phyloP scores from a whole-genome alignment of 208 protist genomes.

The Leishmania aethiopica region DNA sequence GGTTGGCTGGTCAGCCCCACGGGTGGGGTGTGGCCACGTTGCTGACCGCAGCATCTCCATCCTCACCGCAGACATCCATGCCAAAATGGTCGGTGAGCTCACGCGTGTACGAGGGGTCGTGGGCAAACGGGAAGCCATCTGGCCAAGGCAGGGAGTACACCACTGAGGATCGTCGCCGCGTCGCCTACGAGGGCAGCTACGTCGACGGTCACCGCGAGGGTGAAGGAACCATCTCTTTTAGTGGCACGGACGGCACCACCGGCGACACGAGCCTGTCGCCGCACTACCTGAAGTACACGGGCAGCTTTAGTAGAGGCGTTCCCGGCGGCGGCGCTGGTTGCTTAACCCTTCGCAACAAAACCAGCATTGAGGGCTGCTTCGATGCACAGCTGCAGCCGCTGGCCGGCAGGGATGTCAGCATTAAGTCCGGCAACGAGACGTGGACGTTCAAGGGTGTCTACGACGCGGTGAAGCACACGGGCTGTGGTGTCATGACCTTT shows the following conservation, averaged over 20 bases:
- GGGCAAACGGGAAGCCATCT: conserved; percentile 49
- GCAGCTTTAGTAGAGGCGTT: conserved; percentile 41
- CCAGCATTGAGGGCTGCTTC: conserved; percentile 73
- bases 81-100: not conserved
- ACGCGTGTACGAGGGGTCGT: conserved; percentile 60
- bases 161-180: conserved; percentile 10
- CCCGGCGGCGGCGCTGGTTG: conserved; percentile 45
- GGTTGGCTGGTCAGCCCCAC: conserved; percentile 54
- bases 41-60: not conserved
- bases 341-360: conserved; percentile 62
- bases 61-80: not conserved
- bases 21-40: conserved; percentile 57
- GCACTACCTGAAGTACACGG: conserved; percentile 42
- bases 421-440: conserved; percentile 20
- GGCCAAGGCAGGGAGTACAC: conserved; percentile 38
- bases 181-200: conserved; percentile 74
- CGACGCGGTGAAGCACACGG: conserved; percentile 36
- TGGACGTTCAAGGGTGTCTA: conserved; percentile 56
- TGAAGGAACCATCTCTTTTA: conserved; percentile 37
- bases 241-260: conserved; percentile 2
- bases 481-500: conserved; percentile 54
- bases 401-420: conserved; percentile 4
- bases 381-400: conserved; percentile 30
- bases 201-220: conserved; percentile 50
- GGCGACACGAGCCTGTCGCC: not conserved